Conservation (phyloP, 2,329 filamentous ascomycete genomes). For the Epichloe uncinata region DNA sequence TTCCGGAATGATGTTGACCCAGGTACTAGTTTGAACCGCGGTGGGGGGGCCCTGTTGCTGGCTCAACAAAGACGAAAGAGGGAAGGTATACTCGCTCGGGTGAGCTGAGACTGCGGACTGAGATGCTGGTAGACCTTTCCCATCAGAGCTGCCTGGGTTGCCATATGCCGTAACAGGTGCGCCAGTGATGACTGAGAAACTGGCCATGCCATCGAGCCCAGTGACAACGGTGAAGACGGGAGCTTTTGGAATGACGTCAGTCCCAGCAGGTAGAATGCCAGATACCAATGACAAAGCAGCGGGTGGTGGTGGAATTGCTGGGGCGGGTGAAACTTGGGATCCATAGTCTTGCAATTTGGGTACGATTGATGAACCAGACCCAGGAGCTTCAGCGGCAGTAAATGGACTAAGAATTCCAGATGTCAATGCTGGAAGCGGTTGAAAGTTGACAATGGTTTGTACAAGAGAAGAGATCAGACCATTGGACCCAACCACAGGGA, state of each 20-base stretch:
- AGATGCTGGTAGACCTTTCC: constrained; percentile 8
- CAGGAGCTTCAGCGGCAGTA: constrained; percentile 6
- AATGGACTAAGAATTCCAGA: constrained; percentile 7
- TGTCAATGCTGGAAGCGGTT: constrained; percentile 7
- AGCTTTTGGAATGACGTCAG: constrained; percentile 12
- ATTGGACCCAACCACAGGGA: constrained; percentile 18
- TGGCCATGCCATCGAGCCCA: constrained; percentile 10
- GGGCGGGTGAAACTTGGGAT: constrained; percentile 1
- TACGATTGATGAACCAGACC: constrained; percentile 5
- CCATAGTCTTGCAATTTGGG: constrained; percentile 17
- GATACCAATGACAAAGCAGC: constrained; percentile 11
- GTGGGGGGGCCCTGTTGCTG: constrained; percentile 5
- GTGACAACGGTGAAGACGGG: constrained; percentile 14
- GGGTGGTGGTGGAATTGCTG: constrained; percentile 5
- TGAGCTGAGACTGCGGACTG: constrained; percentile 4
- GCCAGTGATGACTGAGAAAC: constrained; percentile 10
- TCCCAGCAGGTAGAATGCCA: constrained; percentile 9
- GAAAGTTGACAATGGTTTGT: constrained; percentile 19
- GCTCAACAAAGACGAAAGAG: constrained; percentile 12
- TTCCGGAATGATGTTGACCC: constrained; percentile 25
- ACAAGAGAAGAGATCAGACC: constrained; percentile 19
- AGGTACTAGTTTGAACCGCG: constrained; percentile 22
- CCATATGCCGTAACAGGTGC: constrained; percentile 10
- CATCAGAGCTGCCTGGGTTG: constrained; percentile 6
- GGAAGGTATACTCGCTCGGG: constrained; percentile 12